Percentiles rank a stretch among this genome's conserved stretches.
Conservation (phyloP, 108 stramenopile species). For the Pelagomonas calceolata region DNA sequence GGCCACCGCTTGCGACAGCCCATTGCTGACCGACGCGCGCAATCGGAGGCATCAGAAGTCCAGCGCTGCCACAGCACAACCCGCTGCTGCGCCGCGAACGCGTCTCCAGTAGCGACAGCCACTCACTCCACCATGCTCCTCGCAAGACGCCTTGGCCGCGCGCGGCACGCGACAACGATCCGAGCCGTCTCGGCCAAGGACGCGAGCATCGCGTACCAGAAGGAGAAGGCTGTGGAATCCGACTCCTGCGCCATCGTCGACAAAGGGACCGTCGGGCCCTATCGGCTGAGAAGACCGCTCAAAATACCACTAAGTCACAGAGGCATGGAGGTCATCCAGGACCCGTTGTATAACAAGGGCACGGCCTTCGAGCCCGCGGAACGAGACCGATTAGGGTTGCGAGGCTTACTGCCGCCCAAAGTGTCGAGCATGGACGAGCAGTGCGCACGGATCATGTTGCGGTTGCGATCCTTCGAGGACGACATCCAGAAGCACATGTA, state of each 20-base stretch:
- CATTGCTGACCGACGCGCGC: no score
- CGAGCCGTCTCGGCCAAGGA: no score
- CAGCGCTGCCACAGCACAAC: no score
- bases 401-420: slow-evolving; percentile 66
- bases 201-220: not conserved
- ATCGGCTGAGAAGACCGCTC: not conserved
- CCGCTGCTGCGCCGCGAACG: no score
- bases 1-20: no score
- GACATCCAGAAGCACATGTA: slow-evolving; percentile 79
- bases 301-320: not conserved
- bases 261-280: not conserved
- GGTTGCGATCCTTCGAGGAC: slow-evolving; percentile 48
- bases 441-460: slow-evolving; percentile 46
- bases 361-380: slow-evolving; percentile 74
- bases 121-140: no score
- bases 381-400: slow-evolving; percentile 69
- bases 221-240: not conserved
- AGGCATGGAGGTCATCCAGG: slow-evolving; percentile 13
- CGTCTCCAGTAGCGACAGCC: no score
- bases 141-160: no score
- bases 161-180: no score
- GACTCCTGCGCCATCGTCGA: not conserved
- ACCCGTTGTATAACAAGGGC: slow-evolving; percentile 59
- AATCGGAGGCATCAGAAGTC: no score
- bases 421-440: slow-evolving; percentile 54